phyloP scores from a whole-genome alignment of 352 stramenopile species.

The Globisporangium spinosum region DNA sequence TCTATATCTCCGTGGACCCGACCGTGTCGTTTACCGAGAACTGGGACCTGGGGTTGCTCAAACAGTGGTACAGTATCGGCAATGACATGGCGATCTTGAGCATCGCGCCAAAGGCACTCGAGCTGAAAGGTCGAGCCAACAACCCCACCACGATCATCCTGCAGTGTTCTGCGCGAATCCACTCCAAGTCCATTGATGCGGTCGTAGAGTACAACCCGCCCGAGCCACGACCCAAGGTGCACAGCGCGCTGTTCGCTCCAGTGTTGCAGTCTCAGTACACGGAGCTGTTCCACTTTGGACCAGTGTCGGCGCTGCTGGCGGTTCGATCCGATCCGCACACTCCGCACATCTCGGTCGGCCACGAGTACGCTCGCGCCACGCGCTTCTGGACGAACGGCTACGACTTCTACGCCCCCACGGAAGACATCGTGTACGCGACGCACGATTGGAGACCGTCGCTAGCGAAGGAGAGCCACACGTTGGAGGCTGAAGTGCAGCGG shows the following conservation, averaged over 20 bases:
- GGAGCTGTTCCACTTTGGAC: slow-evolving; percentile 81
- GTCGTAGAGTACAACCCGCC: slow-evolving; percentile 81
- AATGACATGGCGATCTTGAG: slow-evolving; percentile 83
- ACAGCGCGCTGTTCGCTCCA: slow-evolving; percentile 34
- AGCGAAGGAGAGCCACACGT: slow-evolving; percentile 19
- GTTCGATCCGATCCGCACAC: slow-evolving; percentile 79
- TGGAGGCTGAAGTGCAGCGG: slow-evolving; percentile 15
- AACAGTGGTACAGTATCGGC: slow-evolving; percentile 77
- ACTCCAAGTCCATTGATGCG: slow-evolving; percentile 52
- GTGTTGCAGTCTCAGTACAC: slow-evolving; percentile 79
- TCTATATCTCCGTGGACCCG: slow-evolving; percentile 75
- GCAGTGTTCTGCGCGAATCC: slow-evolving; percentile 80
- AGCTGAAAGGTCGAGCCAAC: slow-evolving; percentile 34
- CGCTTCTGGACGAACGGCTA: slow-evolving; percentile 86
- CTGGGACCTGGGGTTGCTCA: slow-evolving; percentile 72
- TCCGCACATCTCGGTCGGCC: slow-evolving; percentile 45
- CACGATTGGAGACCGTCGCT: slow-evolving; percentile 49
- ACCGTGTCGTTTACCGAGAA: slow-evolving; percentile 61
- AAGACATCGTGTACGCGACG: slow-evolving; percentile 57
- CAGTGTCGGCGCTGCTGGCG: slow-evolving; percentile 43
- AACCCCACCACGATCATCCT: slow-evolving; percentile 44
- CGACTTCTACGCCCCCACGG: slow-evolving; percentile 79
- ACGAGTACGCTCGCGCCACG: slow-evolving; percentile 73
- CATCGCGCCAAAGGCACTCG: slow-evolving; percentile 54
- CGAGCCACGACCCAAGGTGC: slow-evolving; percentile 39